Conservation (phyloP, 2,329 filamentous ascomycete genomes). For the Fusarium sp. region DNA sequence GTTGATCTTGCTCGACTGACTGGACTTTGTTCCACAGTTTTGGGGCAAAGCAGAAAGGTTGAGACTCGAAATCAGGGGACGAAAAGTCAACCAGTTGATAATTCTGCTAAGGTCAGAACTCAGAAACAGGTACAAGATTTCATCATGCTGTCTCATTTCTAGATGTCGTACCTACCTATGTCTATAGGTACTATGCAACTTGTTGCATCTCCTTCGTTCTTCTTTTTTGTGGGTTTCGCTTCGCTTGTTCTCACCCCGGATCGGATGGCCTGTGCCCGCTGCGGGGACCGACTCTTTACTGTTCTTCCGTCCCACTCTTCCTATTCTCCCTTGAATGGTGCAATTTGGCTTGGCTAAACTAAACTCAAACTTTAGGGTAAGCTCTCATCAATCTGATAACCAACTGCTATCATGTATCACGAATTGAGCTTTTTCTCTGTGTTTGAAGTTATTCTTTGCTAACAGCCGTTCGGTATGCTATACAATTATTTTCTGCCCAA, state of each 20-base stretch:
- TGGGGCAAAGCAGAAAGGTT: neutral
- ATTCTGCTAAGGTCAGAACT: too few species aligned
- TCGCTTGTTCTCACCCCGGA: constrained; percentile 40
- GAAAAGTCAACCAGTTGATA: neutral
- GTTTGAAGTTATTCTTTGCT: neutral
- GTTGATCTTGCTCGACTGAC: neutral
- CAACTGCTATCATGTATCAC: neutral
- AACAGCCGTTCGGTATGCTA: neutral
- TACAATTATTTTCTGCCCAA: neutral
- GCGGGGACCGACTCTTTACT: neutral
- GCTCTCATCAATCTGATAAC: neutral
- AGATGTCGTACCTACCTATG: neutral
- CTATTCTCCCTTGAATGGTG: neutral
- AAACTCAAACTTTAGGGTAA: constrained; percentile 5
- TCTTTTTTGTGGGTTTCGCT: constrained; percentile 38
- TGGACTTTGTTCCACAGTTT: neutral
- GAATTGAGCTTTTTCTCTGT: neutral
- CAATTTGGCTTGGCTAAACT: neutral
- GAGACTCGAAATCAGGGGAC: too few species aligned
- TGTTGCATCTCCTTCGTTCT: neutral
- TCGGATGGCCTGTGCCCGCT: constrained; percentile 39
- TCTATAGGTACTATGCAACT: constrained; percentile 12
- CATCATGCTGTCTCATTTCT: too few species aligned
- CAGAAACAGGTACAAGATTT: too few species aligned
- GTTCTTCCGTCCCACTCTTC: constrained; percentile 25